Evolutionary conservation across 108 stramenopile species (phyloP).

Genomic region (Fistulifera solaris): DNA sequence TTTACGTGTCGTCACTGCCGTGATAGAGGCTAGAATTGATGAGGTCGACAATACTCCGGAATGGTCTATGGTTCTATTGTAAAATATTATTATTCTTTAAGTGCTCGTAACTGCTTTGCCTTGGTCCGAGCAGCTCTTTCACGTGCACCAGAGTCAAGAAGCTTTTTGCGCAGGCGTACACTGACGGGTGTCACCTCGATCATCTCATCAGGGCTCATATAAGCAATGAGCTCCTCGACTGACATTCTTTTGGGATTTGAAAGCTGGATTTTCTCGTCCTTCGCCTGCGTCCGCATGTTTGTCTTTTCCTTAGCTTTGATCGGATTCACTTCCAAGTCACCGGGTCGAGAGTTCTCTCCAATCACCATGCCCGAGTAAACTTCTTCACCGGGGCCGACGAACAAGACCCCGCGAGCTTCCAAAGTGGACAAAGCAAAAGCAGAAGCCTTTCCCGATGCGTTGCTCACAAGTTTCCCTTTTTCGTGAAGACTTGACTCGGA

Average conservation of each 20-base stretch:
- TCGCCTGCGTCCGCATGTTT: slow-evolving; percentile 89
- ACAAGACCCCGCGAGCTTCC: slow-evolving; percentile 80
- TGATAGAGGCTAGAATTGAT: too few species aligned
- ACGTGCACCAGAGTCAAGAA: slow-evolving; percentile 63
- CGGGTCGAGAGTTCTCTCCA: slow-evolving; percentile 76
- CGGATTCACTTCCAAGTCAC: slow-evolving; percentile 46
- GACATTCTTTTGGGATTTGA: slow-evolving; percentile 76
- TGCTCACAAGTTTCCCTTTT: slow-evolving; percentile 87
- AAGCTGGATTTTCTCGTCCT: slow-evolving; percentile 84
- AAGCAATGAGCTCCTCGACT: slow-evolving; percentile 92
- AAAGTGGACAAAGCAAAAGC: slow-evolving; percentile 69
- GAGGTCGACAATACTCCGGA: too few species aligned
- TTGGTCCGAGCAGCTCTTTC: slow-evolving; percentile 27
- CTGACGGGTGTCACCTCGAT: slow-evolving; percentile 90
- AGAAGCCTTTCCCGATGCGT: slow-evolving; percentile 80
- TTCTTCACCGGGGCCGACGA: slow-evolving; percentile 79
- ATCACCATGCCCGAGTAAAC: slow-evolving; percentile 95
- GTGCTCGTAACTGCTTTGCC: slow-evolving; percentile 9
- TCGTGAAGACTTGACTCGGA: slow-evolving; percentile 53
- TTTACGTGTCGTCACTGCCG: too few species aligned
- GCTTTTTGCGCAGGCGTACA: slow-evolving; percentile 82
- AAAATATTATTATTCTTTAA: not conserved
- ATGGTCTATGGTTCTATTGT: too few species aligned
- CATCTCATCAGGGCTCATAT: slow-evolving; percentile 76
- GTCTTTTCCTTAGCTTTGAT: slow-evolving; percentile 83